Conservation (phyloP, 2,329 filamentous ascomycete genomes). For the Trichoderma citrinoviride region DNA sequence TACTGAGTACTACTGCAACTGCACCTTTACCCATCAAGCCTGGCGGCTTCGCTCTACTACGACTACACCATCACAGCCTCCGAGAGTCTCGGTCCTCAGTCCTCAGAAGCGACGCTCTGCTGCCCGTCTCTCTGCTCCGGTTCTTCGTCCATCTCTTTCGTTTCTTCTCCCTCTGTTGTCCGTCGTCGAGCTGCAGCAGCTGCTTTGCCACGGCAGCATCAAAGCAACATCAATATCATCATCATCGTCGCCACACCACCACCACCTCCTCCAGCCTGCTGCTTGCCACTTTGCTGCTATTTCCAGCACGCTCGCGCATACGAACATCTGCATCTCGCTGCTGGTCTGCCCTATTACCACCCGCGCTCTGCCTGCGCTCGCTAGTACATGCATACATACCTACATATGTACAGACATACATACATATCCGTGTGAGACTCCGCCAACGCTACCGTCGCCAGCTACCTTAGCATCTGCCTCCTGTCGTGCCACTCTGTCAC, state of each 20-base stretch:
- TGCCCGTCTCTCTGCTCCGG: too few species aligned
- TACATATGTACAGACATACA: too few species aligned
- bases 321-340: not conserved
- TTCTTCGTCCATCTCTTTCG: too few species aligned
- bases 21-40: too few species aligned
- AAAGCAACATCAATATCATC: not conserved
- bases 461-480: not conserved
- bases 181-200: not conserved
- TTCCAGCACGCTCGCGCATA: conserved; percentile 1
- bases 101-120: not conserved
- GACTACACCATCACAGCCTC: not conserved
- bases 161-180: too few species aligned
- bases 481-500: conserved; percentile 21
- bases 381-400: not conserved
- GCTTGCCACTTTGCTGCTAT: conserved; percentile 1
- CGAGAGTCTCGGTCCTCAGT: not conserved
- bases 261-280: not conserved
- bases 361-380: not conserved
- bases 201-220: not conserved
- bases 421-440: conserved; percentile 3
- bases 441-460: conserved; percentile 13
- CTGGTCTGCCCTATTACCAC: not conserved
- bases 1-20: too few species aligned
- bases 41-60: not conserved
- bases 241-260: not conserved